phyloP scores from a whole-genome alignment of 306 rosid species.

The Comarum palustre region DNA sequence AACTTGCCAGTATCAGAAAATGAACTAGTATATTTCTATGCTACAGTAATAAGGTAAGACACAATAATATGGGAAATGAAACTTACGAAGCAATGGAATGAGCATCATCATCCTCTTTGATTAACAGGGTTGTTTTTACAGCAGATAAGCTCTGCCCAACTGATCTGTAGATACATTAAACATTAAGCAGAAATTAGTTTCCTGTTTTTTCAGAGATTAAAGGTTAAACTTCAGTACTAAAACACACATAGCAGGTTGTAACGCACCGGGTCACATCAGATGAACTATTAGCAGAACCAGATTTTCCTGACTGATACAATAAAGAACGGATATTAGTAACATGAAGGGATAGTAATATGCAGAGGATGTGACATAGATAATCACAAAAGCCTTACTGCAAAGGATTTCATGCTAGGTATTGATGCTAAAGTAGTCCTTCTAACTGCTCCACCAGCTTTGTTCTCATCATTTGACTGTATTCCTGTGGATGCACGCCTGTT shows the following conservation, averaged over 20 bases:
- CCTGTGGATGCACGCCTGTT: slow-evolving; percentile 44
- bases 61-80: slow-evolving; percentile 22
- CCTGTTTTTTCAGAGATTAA: neutral
- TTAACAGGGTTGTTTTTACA: slow-evolving; percentile 34
- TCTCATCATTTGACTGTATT: slow-evolving; percentile 47
- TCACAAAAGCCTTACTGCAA: slow-evolving; percentile 38
- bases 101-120: slow-evolving; percentile 70
- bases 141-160: slow-evolving; percentile 48
- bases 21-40: neutral
- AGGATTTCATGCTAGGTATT: slow-evolving; percentile 31
- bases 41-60: neutral
- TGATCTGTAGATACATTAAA: slow-evolving; percentile 44
- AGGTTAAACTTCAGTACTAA: neutral
- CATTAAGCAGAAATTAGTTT: slow-evolving; percentile 3
- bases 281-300: slow-evolving; percentile 36
- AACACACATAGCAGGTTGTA: neutral
- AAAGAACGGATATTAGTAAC: slow-evolving; percentile 15
- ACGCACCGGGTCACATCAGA: slow-evolving; percentile 57
- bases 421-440: slow-evolving; percentile 48
- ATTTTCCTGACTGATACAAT: slow-evolving; percentile 46
- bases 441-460: slow-evolving; percentile 30
- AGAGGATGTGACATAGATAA: neutral
- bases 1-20: slow-evolving; percentile 11
- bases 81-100: slow-evolving; percentile 79
- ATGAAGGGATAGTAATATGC: slow-evolving; percentile 13